Evolutionary conservation across 805 yeast species (phyloP), one percentile per base, ranked within the genome.

Genomic region (Kodamaea laetipori): DNA sequence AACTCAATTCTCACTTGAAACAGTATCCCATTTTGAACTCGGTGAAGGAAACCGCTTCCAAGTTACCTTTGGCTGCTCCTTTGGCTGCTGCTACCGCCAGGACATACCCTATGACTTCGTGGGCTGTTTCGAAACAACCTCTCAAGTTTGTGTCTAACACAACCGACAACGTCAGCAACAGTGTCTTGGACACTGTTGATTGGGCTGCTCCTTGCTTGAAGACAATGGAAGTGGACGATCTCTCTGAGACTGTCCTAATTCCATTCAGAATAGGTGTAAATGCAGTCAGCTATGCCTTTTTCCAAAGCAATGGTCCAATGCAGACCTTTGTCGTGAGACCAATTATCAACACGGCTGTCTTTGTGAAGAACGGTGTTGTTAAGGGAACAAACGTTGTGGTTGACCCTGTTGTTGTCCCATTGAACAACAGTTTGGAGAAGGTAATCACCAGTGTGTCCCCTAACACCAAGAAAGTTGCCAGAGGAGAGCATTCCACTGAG

Each of bases 401-500:
- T 28, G 89, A 84, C 60, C 83, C 86, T 3, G 26, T 82, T 9
- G 66, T 85, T 37, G 71, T 68, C 27, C 90, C 94, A 21, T 35
- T 83, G 35, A 88, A 85, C 64, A 63, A 71, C 26, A 64, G 71
- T 25, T 60, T 85, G 40, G 81, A 75, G 48, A 58, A 67, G 1
- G 52, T 69, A 17, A 70, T 79, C 21, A 60, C 66, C 30, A 63
- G 61, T 26, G 67, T 72, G 50, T 67, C 78, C 27, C 84, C 86
- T 13, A 65, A 64, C n/a, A 65, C 64, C 15, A 63, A 65, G 45
- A 54, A 60, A 16, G 74, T 77, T 4, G 54, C 73, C 9, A 59
- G 67, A 9, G 74, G 74, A 11, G 69, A 66, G 3, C 71, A 62
- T 43, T 66, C 81, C 4, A 82, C 81, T 58, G 90, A 85, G 63